Evolutionary conservation across 2,329 filamentous ascomycete genomes (phyloP).

Genomic region (Colletotrichum sp.): DNA sequence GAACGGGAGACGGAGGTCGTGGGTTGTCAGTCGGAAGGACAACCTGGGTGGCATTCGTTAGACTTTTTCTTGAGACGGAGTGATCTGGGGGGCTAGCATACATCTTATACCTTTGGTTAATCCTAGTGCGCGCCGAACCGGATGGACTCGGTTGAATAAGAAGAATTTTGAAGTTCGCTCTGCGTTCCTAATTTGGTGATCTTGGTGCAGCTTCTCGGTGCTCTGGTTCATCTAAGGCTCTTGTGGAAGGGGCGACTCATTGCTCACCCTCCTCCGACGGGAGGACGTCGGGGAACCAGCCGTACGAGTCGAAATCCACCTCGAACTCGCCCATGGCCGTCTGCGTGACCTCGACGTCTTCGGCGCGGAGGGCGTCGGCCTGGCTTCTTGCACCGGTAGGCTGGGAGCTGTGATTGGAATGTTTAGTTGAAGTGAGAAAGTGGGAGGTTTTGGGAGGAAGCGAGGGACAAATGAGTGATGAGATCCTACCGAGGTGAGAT

Average conservation of each 20-base stretch:
- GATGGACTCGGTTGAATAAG: slow-evolving; percentile 10
- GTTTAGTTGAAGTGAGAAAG: neutral
- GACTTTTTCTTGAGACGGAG: neutral
- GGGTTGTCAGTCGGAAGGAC: neutral
- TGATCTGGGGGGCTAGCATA: neutral
- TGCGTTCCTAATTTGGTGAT: too few relatives aligned
- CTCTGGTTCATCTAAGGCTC: too few relatives aligned
- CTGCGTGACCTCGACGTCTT: slow-evolving; percentile 56
- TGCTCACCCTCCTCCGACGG: slow-evolving; percentile 46
- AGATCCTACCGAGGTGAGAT: slow-evolving; percentile 77
- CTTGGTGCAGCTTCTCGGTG: too few relatives aligned
- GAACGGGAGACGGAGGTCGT: neutral
- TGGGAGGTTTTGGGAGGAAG: neutral
- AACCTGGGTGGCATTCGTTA: neutral
- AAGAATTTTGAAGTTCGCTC: neutral
- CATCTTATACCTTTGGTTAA: slow-evolving; percentile 15
- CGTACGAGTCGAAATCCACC: slow-evolving; percentile 56
- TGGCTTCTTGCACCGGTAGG: slow-evolving; percentile 55
- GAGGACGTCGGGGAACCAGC: slow-evolving; percentile 60
- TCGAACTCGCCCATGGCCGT: slow-evolving; percentile 55
- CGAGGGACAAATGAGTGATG: neutral
- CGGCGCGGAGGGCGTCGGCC: slow-evolving; percentile 52
- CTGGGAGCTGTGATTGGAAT: slow-evolving; percentile 43
- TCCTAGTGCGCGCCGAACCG: slow-evolving; percentile 2
- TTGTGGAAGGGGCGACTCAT: neutral